Percentiles rank a stretch among this genome's conserved stretches.
Conservation (phyloP, 495 filamentous ascomycete species). For the Apiosordaria backusii region DNA sequence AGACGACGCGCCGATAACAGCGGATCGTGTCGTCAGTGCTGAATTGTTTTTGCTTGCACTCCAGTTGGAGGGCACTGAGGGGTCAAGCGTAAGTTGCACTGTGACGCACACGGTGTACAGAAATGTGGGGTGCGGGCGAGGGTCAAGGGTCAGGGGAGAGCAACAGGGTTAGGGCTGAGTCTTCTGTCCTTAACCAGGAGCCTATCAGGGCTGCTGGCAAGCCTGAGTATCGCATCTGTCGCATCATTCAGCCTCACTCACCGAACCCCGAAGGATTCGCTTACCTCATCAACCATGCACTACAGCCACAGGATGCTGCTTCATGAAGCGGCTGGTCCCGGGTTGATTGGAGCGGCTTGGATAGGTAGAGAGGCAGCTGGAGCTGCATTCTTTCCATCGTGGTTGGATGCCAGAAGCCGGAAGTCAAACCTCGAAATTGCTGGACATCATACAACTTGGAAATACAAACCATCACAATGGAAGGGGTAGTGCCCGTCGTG, state of each 20-base stretch:
- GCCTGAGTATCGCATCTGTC: not conserved
- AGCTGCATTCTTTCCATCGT: not conserved
- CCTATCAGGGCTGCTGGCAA: not conserved
- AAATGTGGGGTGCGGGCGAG: no score
- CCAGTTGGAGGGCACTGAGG: no score
- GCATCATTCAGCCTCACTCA: not conserved
- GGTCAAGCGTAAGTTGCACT: no score
- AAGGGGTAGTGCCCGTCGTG: not conserved
- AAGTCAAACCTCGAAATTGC: not conserved
- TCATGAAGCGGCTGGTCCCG: not conserved
- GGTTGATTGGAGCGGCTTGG: not conserved
- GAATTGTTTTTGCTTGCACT: no score
- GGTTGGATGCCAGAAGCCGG: not conserved
- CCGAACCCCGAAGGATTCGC: not conserved
- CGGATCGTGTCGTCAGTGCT: no score
- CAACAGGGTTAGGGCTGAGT: no score
- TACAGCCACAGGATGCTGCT: not conserved
- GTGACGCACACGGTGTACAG: no score
- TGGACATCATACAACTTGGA: not conserved
- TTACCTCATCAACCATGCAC: not conserved
- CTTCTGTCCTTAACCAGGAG: no score
- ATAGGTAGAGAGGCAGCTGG: not conserved
- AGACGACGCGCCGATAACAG: not conserved
- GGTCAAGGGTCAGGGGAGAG: no score
- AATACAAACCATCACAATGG: not conserved